A percentile compares a stretch with the other conserved stretches of the same genome.
phyloP scores from a whole-genome alignment of 139 green algal species.

The Choricystis sp. region DNA sequence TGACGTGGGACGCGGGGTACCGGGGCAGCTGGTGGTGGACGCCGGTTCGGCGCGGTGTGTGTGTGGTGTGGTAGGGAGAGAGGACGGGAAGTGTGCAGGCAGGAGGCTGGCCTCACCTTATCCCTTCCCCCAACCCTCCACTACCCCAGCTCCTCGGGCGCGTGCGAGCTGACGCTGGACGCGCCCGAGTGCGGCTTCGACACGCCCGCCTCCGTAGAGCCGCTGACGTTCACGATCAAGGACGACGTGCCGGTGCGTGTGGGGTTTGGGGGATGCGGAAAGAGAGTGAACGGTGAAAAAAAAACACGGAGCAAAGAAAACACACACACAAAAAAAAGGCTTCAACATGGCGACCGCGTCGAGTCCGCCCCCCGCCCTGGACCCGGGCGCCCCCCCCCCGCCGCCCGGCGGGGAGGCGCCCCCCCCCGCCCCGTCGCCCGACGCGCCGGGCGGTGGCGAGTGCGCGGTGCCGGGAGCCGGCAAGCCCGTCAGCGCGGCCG shows the following conservation, averaged over 20 bases:
- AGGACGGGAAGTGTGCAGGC: too few relatives aligned
- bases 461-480: too few relatives aligned
- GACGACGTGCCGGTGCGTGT: conserved; percentile 10
- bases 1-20: not conserved
- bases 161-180: conserved; percentile 5
- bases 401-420: too few relatives aligned
- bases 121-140: not conserved
- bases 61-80: too few relatives aligned
- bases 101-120: not conserved
- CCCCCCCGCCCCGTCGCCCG: too few relatives aligned
- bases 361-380: too few relatives aligned
- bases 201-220: conserved; percentile 2
- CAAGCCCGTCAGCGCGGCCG: not conserved
- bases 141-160: not conserved
- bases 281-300: not conserved
- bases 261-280: not conserved
- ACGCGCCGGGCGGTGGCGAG: too few relatives aligned
- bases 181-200: conserved; percentile 4
- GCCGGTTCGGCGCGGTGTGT: not conserved
- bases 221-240: conserved; percentile 7
- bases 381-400: too few relatives aligned
- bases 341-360: too few relatives aligned
- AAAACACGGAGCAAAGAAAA: not conserved
- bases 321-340: not conserved
- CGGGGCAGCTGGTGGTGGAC: not conserved